Evolutionary conservation across 768 basidiomycete genomes (phyloP).

Genomic region (Hygrocybe punicea): DNA sequence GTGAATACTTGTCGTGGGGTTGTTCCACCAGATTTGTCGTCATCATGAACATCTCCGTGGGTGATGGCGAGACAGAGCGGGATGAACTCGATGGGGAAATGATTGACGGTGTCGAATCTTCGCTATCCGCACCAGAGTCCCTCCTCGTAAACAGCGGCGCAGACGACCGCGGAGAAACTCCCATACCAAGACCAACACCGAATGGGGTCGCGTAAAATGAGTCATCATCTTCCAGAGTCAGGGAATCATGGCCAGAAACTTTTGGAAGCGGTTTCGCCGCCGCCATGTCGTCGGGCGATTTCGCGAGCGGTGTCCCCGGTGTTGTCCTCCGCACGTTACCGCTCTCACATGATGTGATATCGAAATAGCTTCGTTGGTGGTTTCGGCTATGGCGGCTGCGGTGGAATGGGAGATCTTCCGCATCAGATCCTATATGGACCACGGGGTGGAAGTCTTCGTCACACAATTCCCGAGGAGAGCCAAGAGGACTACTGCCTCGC

Average conservation of each 20-base stretch:
- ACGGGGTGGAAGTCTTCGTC: slow-evolving; percentile 31
- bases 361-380: slow-evolving; percentile 59
- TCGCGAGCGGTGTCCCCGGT: not conserved
- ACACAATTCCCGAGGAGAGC: slow-evolving; percentile 51
- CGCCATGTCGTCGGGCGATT: slow-evolving; percentile 31
- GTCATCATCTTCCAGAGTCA: slow-evolving; percentile 26
- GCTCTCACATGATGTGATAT: slow-evolving; percentile 32
- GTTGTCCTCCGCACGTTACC: not conserved
- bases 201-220: not conserved
- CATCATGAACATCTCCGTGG: slow-evolving; percentile 33
- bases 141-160: not conserved
- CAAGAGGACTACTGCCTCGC: slow-evolving; percentile 24
- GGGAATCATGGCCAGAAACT: slow-evolving; percentile 36
- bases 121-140: slow-evolving; percentile 30
- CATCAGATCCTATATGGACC: slow-evolving; percentile 20
- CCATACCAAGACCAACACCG: not conserved
- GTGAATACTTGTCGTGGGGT: slow-evolving; percentile 15
- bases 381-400: slow-evolving; percentile 35
- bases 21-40: slow-evolving; percentile 2
- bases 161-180: not conserved
- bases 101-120: slow-evolving; percentile 48
- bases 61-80: slow-evolving; percentile 42
- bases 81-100: slow-evolving; percentile 44
- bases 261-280: slow-evolving; percentile 46
- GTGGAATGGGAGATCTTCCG: slow-evolving; percentile 31